Base-by-base conservation (phyloP, 495 filamentous ascomycete genomes). In the Penicillium malachiteum region DNA sequence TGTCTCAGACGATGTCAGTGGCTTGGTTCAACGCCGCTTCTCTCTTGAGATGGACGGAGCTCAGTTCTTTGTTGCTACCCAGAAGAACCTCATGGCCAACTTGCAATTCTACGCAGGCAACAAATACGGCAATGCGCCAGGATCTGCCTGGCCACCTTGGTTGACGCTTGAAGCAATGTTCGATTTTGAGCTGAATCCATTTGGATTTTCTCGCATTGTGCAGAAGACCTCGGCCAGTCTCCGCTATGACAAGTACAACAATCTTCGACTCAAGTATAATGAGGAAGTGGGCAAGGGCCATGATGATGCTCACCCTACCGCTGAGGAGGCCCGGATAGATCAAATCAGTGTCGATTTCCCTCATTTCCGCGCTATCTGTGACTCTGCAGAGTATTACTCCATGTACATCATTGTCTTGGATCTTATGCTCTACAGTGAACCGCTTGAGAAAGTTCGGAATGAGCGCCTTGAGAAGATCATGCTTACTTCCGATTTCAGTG, bases 401-500 rank as follows among this genome's bases (percentile, higher is more conserved):
- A 87, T 97, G 77, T 98, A 97, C 62, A 90, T 97, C 71, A 98
- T 98, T 58, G 91, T 96, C 10, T 78, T 96, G 58, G 94, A 98
- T 71, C 80, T 98, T 32, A 78, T 98, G 49, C 84, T 98, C 58
- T 98, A 97, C 68, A 96, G 84, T 64, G 94, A 98, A 66, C 94
- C 94, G 16, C 77, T 95, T 33, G 95, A 98, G 73, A 98, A 98
- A 75, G 91, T 94, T 14, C 82, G 94, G 17, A 95, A 81, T 53
- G 95, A 98, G 67, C 85, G 90, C 51, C 76, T 98, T 9, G 94
- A 98, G 70, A 96, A 95, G 78, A 98, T 98, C 64, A 96, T 98
- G 89, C 85, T 97, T 21, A 94, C 91, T n/a, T 97, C 95, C 11
- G 94, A 99, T 75, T 99, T 99, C 70, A 99, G 94, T 71, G 93